Conservation (phyloP, 2,329 filamentous ascomycete genomes). For the Hyphodiscus sp. region DNA sequence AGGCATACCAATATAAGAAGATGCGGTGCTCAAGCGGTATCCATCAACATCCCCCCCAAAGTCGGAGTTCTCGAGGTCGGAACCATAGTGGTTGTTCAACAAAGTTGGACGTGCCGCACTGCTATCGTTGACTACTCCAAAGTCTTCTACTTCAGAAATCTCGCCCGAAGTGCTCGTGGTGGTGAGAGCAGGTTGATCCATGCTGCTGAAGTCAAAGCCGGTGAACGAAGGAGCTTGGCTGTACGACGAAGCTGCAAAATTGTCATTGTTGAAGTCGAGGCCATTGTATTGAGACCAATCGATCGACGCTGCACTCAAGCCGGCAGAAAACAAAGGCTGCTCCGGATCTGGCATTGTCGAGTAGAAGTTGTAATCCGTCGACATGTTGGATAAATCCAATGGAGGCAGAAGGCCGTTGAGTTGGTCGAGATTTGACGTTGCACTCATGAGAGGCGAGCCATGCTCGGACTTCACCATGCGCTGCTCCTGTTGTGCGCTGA, state of each 20-base stretch:
- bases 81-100: constrained; percentile 35
- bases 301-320: constrained; percentile 48
- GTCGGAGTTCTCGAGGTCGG: constrained; percentile 33
- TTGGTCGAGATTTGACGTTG: constrained; percentile 40
- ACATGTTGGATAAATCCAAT: constrained; percentile 49
- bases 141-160: constrained; percentile 61
- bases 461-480: constrained; percentile 56
- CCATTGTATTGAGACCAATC: constrained; percentile 48
- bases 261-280: constrained; percentile 43
- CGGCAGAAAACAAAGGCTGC: constrained; percentile 54
- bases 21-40: constrained; percentile 42
- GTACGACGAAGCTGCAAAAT: constrained; percentile 48
- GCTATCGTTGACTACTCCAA: constrained; percentile 37
- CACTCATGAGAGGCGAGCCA: constrained; percentile 50
- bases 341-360: constrained; percentile 41
- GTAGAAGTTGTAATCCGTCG: constrained; percentile 43
- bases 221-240: constrained; percentile 48
- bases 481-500: constrained; percentile 34
- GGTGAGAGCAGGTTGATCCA: constrained; percentile 50
- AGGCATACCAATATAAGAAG: constrained; percentile 41
- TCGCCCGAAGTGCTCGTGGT: constrained; percentile 59
- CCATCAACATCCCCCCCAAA: constrained; percentile 38
- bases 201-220: constrained; percentile 47
- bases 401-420: constrained; percentile 48
- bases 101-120: constrained; percentile 28